phyloP scores from a whole-genome alignment of 441 rosid genomes.

The Erodium texanum region DNA sequence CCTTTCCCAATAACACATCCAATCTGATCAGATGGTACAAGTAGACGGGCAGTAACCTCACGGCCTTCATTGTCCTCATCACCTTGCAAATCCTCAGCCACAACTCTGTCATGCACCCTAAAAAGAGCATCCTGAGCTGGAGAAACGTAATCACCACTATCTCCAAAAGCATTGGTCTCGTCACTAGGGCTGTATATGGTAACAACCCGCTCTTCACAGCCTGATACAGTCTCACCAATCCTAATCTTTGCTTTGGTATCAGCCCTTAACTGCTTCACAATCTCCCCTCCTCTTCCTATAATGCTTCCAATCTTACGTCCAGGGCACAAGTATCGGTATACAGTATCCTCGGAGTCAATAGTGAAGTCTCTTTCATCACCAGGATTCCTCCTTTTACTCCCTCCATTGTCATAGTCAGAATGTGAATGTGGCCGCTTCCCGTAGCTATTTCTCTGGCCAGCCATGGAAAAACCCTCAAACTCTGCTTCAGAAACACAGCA shows the following conservation, averaged over 20 bases:
- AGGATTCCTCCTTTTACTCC: slow-evolving; percentile 57
- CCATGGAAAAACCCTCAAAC: slow-evolving; percentile 26
- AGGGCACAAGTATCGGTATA: slow-evolving; percentile 78
- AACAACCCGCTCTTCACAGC: slow-evolving; percentile 85
- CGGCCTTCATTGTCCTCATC: slow-evolving; percentile 55
- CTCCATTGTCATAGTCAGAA: slow-evolving; percentile 60
- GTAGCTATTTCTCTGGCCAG: slow-evolving; percentile 73
- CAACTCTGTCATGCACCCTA: slow-evolving; percentile 72
- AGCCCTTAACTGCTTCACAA: slow-evolving; percentile 71
- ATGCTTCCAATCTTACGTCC: slow-evolving; percentile 81
- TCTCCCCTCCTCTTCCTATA: slow-evolving; percentile 92
- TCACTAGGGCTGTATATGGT: slow-evolving; percentile 82
- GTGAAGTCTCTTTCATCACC: slow-evolving; percentile 64
- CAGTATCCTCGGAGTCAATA: slow-evolving; percentile 62
- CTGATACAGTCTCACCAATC: slow-evolving; percentile 70
- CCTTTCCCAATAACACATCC: slow-evolving; percentile 97
- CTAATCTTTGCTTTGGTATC: slow-evolving; percentile 84
- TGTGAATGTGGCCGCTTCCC: slow-evolving; percentile 74
- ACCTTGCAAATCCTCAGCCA: slow-evolving; percentile 52
- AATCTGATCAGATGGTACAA: slow-evolving; percentile 97
- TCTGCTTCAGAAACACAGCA: not conserved
- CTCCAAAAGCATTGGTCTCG: slow-evolving; percentile 67
- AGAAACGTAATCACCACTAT: slow-evolving; percentile 42
- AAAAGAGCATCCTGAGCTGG: slow-evolving; percentile 96
- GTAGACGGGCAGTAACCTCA: slow-evolving; percentile 68